phyloP scores from a whole-genome alignment of 2,329 filamentous ascomycete species.

The Trichophyton mentagrophytes region DNA sequence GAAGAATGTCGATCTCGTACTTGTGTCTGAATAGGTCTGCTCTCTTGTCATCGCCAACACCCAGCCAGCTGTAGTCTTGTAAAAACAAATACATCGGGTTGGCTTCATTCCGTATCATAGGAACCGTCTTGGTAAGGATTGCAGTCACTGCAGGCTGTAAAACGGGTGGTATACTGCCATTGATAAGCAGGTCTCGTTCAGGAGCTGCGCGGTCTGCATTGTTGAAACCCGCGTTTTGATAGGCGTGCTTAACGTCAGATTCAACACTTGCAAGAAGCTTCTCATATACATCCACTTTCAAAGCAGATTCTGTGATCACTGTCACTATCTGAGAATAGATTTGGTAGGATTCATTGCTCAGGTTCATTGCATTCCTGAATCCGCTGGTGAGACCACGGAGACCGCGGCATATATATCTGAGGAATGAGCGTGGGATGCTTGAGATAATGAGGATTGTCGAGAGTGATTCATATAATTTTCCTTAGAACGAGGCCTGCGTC shows the following conservation, averaged over 20 bases:
- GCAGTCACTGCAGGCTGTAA: conserved; percentile 37
- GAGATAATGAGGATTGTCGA: conserved; percentile 51
- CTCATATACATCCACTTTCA: conserved; percentile 51
- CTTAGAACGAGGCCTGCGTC: background rate
- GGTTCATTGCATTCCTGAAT: conserved; percentile 28
- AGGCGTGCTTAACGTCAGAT: conserved; percentile 49
- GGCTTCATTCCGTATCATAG: conserved; percentile 45
- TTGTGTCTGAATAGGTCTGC: conserved; percentile 49
- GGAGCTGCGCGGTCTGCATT: conserved; percentile 35
- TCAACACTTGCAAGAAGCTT: conserved; percentile 53
- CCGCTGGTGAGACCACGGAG: conserved; percentile 44
- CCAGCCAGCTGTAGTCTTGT: conserved; percentile 57
- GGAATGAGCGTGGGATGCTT: conserved; percentile 59
- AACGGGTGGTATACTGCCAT: conserved; percentile 39
- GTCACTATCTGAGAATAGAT: conserved; percentile 44
- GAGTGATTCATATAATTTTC: conserved; percentile 15
- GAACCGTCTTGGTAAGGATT: conserved; percentile 40
- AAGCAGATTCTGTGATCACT: conserved; percentile 38
- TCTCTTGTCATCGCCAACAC: conserved; percentile 46
- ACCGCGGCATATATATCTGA: conserved; percentile 55
- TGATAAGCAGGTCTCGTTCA: conserved; percentile 43
- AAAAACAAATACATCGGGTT: conserved; percentile 60
- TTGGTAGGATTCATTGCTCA: conserved; percentile 27
- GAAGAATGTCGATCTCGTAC: conserved; percentile 46
- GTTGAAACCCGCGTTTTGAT: conserved; percentile 34